Evolutionary conservation across 1,139 yeast genomes (phyloP), one percentile per base, ranked within the genome.

Genomic region (Debaryomyces singareniensis): DNA sequence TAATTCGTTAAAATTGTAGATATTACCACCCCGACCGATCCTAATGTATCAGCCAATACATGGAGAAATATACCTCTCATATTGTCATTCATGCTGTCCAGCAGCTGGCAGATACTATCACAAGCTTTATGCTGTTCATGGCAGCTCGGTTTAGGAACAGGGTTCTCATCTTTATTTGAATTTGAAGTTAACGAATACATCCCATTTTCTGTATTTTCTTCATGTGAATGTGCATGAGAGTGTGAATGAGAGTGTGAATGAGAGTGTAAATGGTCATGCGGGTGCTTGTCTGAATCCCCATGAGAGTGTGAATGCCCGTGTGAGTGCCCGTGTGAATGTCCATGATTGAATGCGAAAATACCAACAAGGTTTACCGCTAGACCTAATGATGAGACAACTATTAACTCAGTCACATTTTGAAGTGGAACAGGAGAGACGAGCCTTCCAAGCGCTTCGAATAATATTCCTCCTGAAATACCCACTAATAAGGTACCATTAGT

Each of bases 1-100:
- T 70, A 37, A 34, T 75, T 75, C 14, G 83, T 77, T 24, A 81
- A 54, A 2, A 81, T 34, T 0, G 98, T 91, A 0, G 97, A 87
- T 1, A 85, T 56, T 9, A 93, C 91, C 15, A 93, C 99, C 4
- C 98, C 97, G 0, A 87, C 95, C 0, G 97, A 89, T 0, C 99
- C 98, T 20, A 93, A 62, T 0, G 98, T 91, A 47, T 91, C 99
- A 0, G 99, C 98, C 28, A 91, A 55, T 26, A 91, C 84, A 45
- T 91, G 99, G 26, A 91, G 61, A 44, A 91, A 91, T 7, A 91
- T 86, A 14, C 99, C 99, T 38, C 79, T 78, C 94, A 91, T 85
- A 51, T 91, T 91, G 46, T 89, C 96, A 49, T 84, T 84, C 63
- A 60, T 58, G 13, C 39, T 53, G 21, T 7, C 21, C 21, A 18